Evolutionary conservation across 2,329 filamentous ascomycete species (phyloP).

Genomic region (Allantophomopsis cytisporea): DNA sequence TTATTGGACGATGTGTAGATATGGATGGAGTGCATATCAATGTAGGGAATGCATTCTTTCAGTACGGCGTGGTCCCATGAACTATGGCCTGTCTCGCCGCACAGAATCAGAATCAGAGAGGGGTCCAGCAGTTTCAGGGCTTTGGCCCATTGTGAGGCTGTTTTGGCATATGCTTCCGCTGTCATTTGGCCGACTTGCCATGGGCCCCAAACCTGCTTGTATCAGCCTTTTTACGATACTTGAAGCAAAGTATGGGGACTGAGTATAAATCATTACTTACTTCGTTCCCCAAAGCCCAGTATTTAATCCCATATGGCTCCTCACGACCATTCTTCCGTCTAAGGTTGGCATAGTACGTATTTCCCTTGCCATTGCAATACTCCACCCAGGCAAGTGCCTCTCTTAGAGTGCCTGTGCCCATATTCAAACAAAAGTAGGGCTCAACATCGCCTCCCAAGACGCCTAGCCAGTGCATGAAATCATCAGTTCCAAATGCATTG

Average conservation of each 20-base stretch:
- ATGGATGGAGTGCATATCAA: constrained; percentile 57
- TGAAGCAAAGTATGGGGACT: not conserved
- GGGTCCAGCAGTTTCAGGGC: constrained; percentile 45
- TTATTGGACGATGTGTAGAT: constrained; percentile 37
- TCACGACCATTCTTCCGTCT: constrained; percentile 61
- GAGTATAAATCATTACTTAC: constrained; percentile 13
- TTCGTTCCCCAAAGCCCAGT: constrained; percentile 76
- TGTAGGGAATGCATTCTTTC: constrained; percentile 42
- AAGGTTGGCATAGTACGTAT: constrained; percentile 74
- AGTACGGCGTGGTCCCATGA: constrained; percentile 52
- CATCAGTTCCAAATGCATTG: constrained; percentile 74
- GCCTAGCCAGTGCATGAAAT: constrained; percentile 74
- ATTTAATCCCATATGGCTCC: constrained; percentile 71
- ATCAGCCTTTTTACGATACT: not conserved
- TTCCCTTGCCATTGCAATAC: constrained; percentile 68
- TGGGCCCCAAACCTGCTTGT: constrained; percentile 16
- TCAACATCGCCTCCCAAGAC: constrained; percentile 57
- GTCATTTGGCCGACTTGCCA: constrained; percentile 41
- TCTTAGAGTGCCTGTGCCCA: constrained; percentile 55
- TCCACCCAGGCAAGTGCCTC: constrained; percentile 64
- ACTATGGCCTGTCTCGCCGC: constrained; percentile 45
- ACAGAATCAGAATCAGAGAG: constrained; percentile 45
- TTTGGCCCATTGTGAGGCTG: constrained; percentile 44
- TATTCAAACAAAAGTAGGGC: constrained; percentile 70
- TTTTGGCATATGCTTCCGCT: constrained; percentile 40